Evolutionary conservation across 2,329 filamentous ascomycete genomes (phyloP).

Genomic region (Paracoccidioides brasiliensis): DNA sequence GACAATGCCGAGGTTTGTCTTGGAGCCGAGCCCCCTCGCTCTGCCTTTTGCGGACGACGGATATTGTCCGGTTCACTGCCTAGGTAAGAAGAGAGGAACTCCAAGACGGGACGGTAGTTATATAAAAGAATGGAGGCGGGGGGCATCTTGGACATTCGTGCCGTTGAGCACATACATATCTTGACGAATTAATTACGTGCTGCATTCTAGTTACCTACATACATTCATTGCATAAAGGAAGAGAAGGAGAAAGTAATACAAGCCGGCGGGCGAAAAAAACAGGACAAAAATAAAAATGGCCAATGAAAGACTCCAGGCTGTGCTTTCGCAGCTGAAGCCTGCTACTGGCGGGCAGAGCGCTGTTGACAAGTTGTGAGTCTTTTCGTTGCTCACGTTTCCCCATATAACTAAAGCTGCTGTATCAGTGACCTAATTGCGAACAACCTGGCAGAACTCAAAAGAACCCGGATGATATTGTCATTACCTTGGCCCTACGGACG

Average conservation of each 20-base stretch:
- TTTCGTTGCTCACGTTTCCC: background rate
- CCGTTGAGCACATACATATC: no score
- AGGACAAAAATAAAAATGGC: slow-evolving; percentile 8
- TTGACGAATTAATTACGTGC: no score
- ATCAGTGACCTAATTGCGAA: background rate
- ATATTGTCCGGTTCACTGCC: no score
- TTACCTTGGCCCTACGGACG: slow-evolving; percentile 81
- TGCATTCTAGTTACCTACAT: background rate
- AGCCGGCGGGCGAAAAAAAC: background rate
- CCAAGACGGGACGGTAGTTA: no score
- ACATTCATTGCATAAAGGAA: background rate
- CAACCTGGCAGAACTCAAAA: slow-evolving; percentile 58
- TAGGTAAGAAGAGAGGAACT: no score
- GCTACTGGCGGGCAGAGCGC: slow-evolving; percentile 9
- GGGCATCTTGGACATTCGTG: no score
- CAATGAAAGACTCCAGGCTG: slow-evolving; percentile 11
- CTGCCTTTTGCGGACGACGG: no score
- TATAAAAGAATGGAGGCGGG: no score
- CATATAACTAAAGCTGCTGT: background rate
- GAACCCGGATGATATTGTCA: slow-evolving; percentile 92
- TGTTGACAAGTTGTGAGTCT: slow-evolving; percentile 11
- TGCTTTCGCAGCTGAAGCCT: slow-evolving; percentile 13
- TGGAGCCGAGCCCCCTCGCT: no score
- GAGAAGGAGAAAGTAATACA: background rate
- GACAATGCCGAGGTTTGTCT: background rate